Base-by-base conservation (phyloP, 2,329 filamentous ascomycete species). In the Coniella vitis region DNA sequence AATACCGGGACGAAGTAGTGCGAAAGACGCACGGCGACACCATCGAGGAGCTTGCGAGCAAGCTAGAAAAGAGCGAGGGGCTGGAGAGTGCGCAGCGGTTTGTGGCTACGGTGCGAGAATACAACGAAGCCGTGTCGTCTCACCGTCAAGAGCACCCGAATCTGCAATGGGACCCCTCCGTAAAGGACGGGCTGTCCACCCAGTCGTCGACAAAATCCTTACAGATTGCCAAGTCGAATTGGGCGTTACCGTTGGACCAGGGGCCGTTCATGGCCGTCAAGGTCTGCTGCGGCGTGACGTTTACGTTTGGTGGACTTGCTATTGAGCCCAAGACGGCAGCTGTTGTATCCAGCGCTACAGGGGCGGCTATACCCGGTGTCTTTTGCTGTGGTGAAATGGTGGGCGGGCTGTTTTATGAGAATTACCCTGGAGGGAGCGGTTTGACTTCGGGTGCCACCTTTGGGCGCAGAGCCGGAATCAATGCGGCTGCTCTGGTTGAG, bases 351-450 rank as follows among this genome's bases (percentile, higher is more conserved):
- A 65, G 70, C 4, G 60, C 63, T 1, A 74, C 70, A 0, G 67
- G 66, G 1, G 56, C 58, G 4, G 63, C 67, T n/a, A 69, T 85
- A 4, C 69, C 70, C 0, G 78, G 80, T 0, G 57, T 85, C 2
- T 84, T 73, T 53, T 81, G 78, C 54, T 74, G 69, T 3, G 82
- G 83, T 0, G 82, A 86, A 62, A 83, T 86, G 76, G 58, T 86
- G 2, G 83, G 82, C 1, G 80, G 79, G 0, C 57, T 84, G 17
- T 84, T 84, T 55, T 80, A 78, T 57, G 69, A 71, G 12, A 84
- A 84, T 55, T 84, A 83, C 56, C 79, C 79, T 0, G 80, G 80
- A 4, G 80, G 81, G 0, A 80, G 75, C 57, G 80, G 79, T 0
- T 61, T 84, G 61, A 83, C 78, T 0, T 74, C 78, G 17, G 79